These are phyloP conservation scores for Arthroderma sp. DNA, from an alignment of 2,329 filamentous ascomycete genomes.

Conservation along the genomic window DNA sequence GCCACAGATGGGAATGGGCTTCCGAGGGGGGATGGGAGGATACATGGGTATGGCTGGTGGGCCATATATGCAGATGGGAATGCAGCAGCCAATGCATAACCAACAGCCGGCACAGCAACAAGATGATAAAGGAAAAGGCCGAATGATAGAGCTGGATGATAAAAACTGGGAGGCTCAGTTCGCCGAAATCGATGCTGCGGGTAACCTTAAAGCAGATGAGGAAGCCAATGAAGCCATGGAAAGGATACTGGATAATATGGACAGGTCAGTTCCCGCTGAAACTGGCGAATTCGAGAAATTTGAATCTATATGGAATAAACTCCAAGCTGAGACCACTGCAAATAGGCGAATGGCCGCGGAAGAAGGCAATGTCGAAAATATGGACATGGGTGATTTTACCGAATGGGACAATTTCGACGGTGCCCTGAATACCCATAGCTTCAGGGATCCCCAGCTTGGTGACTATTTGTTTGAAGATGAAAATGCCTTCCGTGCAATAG, in stretches of 20 bases:
- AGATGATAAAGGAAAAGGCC: conserved; percentile 69
- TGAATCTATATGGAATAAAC: conserved; percentile 55
- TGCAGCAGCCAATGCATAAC: conserved; percentile 23
- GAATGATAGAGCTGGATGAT: conserved; percentile 83
- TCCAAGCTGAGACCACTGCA: conserved; percentile 32
- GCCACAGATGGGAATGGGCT: conserved; percentile 23
- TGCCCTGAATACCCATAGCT: conserved; percentile 50
- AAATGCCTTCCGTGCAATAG: conserved; percentile 71
- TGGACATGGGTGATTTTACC: conserved; percentile 58
- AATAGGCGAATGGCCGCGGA: conserved; percentile 50
- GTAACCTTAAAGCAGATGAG: conserved; percentile 41
- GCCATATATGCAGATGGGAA: conserved; percentile 34
- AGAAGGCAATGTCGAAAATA: conserved; percentile 40
- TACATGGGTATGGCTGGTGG: conserved; percentile 34
- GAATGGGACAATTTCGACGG: conserved; percentile 68
- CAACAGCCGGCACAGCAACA: conserved; percentile 28
- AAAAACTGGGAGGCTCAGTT: conserved; percentile 95
- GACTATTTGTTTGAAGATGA: conserved; percentile 92
- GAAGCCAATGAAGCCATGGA: conserved; percentile 65
- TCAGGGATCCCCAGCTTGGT: conserved; percentile 66
- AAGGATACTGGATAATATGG: conserved; percentile 76
- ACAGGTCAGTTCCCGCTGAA: conserved; percentile 61
- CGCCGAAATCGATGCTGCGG: conserved; percentile 59
- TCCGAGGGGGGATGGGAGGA: conserved; percentile 19
- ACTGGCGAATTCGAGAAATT: conserved; percentile 62